Conservation (phyloP, 306 rosid species). For the Argentina anserina region DNA sequence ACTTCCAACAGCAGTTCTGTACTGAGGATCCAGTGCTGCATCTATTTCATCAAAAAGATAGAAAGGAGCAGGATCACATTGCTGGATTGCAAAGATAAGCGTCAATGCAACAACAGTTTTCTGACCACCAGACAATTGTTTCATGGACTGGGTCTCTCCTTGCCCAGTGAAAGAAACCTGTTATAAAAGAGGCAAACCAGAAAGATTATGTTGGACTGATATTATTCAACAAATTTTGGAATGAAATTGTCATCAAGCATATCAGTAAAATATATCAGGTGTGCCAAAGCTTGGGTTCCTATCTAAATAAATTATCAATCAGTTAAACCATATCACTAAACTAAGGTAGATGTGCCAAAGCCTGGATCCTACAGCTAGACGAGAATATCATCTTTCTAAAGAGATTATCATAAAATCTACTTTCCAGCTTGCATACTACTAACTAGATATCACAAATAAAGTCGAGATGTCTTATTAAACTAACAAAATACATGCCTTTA, state of each 20-base stretch:
- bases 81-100: slow-evolving; percentile 95
- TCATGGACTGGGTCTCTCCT: slow-evolving; percentile 98
- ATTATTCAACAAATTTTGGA: neutral
- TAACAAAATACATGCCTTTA: slow-evolving; percentile 56
- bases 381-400: neutral
- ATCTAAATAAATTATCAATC: too few species aligned
- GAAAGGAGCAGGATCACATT: slow-evolving; percentile 99
- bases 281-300: neutral
- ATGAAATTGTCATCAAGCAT: neutral
- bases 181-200: slow-evolving; percentile 14
- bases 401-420: neutral
- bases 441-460: neutral
- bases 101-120: slow-evolving; percentile 98
- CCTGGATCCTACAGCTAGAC: neutral
- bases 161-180: slow-evolving; percentile 98
- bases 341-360: neutral
- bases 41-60: slow-evolving; percentile 97
- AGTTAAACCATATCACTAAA: neutral
- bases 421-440: neutral
- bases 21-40: slow-evolving; percentile 97
- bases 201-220: neutral
- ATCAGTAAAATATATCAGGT: neutral
- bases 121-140: slow-evolving; percentile 97
- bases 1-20: slow-evolving; percentile 98
- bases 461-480: neutral